Conservation (phyloP, 495 filamentous ascomycete genomes). For the Aspergillus egyptiacus region DNA sequence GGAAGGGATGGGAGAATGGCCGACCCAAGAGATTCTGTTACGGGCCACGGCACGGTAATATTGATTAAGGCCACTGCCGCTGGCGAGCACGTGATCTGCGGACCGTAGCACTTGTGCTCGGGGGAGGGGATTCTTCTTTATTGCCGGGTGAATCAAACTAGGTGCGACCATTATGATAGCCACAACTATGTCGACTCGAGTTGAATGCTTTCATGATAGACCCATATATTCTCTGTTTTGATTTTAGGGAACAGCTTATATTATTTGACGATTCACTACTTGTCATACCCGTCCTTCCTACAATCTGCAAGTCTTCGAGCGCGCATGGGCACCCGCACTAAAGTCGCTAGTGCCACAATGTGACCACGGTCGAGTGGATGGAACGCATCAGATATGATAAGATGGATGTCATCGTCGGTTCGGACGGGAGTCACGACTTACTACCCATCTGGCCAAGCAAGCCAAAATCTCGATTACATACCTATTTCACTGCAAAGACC, state of each 20-base stretch:
- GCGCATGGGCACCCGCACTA: slow-evolving; percentile 6
- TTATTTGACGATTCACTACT: not conserved
- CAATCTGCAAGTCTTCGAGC: not conserved
- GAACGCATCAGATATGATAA: slow-evolving; percentile 26
- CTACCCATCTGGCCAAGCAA: too few species aligned
- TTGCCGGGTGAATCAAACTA: slow-evolving; percentile 4
- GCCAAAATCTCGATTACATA: too few species aligned
- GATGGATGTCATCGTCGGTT: slow-evolving; percentile 16
- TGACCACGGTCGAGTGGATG: slow-evolving; percentile 1
- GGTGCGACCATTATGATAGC: not conserved
- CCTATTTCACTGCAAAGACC: too few species aligned
- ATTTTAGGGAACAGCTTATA: too few species aligned
- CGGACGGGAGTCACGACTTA: too few species aligned
- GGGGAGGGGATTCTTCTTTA: not conserved
- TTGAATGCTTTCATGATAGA: not conserved
- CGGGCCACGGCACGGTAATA: not conserved
- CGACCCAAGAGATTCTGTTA: not conserved
- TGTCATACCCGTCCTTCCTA: not conserved
- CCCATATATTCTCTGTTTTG: not conserved
- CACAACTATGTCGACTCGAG: slow-evolving; percentile 1
- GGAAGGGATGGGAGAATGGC: slow-evolving; percentile 6
- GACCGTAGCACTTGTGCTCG: not conserved
- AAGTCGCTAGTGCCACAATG: slow-evolving; percentile 8
- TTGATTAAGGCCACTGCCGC: slow-evolving; percentile 3
- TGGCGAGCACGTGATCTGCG: slow-evolving; percentile 1